Conservation (phyloP, 2,329 filamentous ascomycete genomes). For the Penicillium hesseltinei region DNA sequence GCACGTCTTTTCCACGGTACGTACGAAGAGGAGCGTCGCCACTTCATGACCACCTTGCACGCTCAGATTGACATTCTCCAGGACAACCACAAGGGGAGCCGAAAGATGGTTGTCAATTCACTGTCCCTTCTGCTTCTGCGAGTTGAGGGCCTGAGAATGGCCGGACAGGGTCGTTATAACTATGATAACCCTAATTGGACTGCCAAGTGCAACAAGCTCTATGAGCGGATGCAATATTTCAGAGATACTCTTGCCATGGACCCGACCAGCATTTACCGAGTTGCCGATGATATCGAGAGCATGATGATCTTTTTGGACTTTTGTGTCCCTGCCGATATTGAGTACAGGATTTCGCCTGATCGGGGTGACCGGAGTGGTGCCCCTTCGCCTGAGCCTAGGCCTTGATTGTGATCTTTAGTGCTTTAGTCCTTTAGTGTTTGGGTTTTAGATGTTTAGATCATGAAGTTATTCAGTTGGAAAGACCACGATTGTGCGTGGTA, state of each 20-base stretch:
- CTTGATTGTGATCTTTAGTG: not conserved
- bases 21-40: not conserved
- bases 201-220: not conserved
- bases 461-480: not conserved
- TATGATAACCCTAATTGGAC: not conserved
- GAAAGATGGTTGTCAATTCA: not conserved
- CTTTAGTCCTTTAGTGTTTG: not conserved
- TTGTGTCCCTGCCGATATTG: not conserved
- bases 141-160: not conserved
- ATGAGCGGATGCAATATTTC: not conserved
- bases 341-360: not conserved
- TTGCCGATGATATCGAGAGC: not conserved
- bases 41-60: slow-evolving; percentile 3
- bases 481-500: not conserved
- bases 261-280: not conserved
- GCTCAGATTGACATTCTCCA: slow-evolving; percentile 6
- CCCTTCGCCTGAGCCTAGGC: slow-evolving; percentile 4
- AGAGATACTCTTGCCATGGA: not conserved
- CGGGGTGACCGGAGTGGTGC: slow-evolving; percentile 7
- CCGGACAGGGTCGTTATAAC: not conserved
- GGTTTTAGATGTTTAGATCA: not conserved
- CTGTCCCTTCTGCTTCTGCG: not conserved
- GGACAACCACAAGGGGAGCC: not conserved
- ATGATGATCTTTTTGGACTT: not conserved
- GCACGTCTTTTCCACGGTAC: not conserved